Evolutionary conservation across 768 basidiomycete genomes (phyloP), one percentile per base, ranked within the genome.

Genomic region (Hysterangium stoloniferum): DNA sequence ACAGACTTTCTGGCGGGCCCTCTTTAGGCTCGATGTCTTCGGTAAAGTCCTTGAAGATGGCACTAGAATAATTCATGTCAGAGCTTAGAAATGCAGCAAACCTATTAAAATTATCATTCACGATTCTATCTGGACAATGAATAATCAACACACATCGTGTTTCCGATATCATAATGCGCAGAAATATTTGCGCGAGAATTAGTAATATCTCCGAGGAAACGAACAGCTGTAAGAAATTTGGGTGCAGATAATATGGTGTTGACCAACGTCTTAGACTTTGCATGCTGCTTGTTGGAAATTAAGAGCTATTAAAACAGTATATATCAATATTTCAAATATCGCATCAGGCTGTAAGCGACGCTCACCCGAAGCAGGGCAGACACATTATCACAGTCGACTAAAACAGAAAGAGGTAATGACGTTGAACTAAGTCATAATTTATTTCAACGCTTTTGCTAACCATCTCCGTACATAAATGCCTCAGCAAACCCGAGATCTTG

Each of bases 21-120:
- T 49, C 8, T 27, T 20, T 22, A 19, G 47, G 54, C 6, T 50
- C 19, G 29, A 66, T 20, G 48, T 67, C 67, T 15, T 50, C 58
- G 48, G 67, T 88, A 11, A 80, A 71, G n/a, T 82, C 77, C 45
- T 70, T 71, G 83, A 87, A 95, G 48, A 94, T 75, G 1, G 79
- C 92, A 63, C 89, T 90, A 0, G 89, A 92, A 66, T 93, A 95
- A 79, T 91, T 94, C 92, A 95, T 94, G 66, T 94, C 91, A 47
- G 77, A 72, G 57, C 83, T 85, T 20, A 92, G 70, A 50, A 61
- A 62, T 33, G 58, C 57, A 5, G 53, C 71, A 91, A 86, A 43
- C 84, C 78, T 82, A 84, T 32, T 52, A 17, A 27, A 43, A 41
- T 12, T 22, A 4, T 15, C 35, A 44, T 36, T 48, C 37, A 29